These are phyloP conservation scores for Acorus calamus DNA, from an alignment of 106 monocot species.

Conservation along the genomic window DNA sequence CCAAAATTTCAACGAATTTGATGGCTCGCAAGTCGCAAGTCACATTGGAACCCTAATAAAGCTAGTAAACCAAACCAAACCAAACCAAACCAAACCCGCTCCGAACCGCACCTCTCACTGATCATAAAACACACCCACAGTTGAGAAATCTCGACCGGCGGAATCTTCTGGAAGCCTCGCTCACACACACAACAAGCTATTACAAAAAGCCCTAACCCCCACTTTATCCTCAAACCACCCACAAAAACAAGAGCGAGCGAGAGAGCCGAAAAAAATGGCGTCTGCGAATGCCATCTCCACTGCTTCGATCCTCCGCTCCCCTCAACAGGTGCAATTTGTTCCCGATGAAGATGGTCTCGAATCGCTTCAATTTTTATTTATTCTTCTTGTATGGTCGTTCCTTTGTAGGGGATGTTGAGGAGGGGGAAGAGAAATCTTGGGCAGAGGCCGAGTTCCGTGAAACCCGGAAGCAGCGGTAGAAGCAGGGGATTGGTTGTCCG, in stretches of 20 bases:
- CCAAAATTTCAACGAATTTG: no score
- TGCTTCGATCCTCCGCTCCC: constrained; percentile 51
- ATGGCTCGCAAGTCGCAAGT: no score
- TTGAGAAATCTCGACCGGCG: not conserved
- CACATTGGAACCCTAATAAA: no score
- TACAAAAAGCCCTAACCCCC: not conserved
- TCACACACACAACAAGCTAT: not conserved
- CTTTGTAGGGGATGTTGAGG: constrained; percentile 14
- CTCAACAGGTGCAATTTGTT: constrained; percentile 37
- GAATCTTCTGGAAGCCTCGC: constrained; percentile 18
- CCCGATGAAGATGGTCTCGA: no score
- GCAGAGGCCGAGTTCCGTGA: constrained; percentile 8
- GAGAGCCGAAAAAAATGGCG: constrained; percentile 20
- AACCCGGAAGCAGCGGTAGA: constrained; percentile 10
- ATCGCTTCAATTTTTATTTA: no score
- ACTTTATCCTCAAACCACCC: not conserved
- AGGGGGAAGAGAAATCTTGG: constrained; percentile 11
- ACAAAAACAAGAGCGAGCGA: no score
- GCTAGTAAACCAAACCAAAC: no score
- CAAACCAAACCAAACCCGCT: no score
- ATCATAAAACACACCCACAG: no score
- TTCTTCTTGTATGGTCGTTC: no score
- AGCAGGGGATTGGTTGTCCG: constrained; percentile 31
- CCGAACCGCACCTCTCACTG: no score
- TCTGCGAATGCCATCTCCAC: constrained; percentile 68